Conservation (phyloP, 2,329 filamentous ascomycete genomes). For the Stylonectria norvegica region DNA sequence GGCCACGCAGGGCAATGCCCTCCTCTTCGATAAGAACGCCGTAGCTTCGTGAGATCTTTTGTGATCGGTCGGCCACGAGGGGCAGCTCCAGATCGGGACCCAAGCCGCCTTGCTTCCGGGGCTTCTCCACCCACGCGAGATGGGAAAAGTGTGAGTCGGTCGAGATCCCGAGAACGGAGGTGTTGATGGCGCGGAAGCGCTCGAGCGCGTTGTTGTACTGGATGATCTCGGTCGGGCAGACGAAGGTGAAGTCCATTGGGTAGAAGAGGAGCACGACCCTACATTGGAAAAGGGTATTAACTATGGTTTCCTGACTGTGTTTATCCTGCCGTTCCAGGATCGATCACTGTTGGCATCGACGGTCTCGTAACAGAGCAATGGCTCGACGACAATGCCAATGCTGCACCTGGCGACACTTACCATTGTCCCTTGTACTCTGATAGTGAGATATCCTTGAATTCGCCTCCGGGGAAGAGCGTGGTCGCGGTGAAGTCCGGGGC, state of each 20-base stretch:
- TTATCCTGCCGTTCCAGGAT: too few relatives aligned
- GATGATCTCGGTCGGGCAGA: slow-evolving; percentile 64
- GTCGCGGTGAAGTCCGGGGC: slow-evolving; percentile 49
- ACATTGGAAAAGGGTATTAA: neutral
- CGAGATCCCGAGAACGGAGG: slow-evolving; percentile 57
- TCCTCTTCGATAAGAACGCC: slow-evolving; percentile 62
- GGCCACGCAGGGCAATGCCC: slow-evolving; percentile 59
- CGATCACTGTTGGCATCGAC: too few relatives aligned
- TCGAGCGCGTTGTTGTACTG: slow-evolving; percentile 60
- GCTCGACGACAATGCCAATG: neutral
- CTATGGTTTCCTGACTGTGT: too few relatives aligned
- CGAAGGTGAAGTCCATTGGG: slow-evolving; percentile 66
- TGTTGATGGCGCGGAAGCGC: slow-evolving; percentile 57
- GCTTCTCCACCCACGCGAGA: slow-evolving; percentile 56
- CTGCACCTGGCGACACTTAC: slow-evolving; percentile 25
- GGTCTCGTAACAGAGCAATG: neutral
- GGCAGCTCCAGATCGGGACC: slow-evolving; percentile 58
- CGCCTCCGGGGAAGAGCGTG: slow-evolving; percentile 46
- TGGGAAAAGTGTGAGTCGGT: slow-evolving; percentile 59
- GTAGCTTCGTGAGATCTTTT: slow-evolving; percentile 58
- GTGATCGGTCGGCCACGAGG: slow-evolving; percentile 59
- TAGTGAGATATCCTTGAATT: slow-evolving; percentile 46
- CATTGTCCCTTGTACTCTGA: slow-evolving; percentile 47
- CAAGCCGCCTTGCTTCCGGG: slow-evolving; percentile 59
- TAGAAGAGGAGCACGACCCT: slow-evolving; percentile 65